Evolutionary conservation across 371 early-diverging fungal genomes (phyloP).

Genomic region (Choanephora cucurbitarum): DNA sequence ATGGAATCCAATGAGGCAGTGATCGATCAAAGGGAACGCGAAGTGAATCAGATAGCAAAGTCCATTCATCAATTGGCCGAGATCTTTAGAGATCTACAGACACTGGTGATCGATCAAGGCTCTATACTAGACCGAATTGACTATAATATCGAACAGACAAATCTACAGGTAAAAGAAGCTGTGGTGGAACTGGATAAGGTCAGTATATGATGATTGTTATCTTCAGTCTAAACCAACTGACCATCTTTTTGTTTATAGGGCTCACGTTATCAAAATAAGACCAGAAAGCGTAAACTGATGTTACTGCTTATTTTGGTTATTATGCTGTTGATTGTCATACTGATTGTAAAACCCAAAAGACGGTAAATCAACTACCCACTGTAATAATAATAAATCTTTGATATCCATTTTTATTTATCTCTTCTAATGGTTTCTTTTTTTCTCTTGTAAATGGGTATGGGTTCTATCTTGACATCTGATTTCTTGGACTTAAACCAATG

Average conservation of each 20-base stretch:
- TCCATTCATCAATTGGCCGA: conserved; percentile 91
- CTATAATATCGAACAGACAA: conserved; percentile 91
- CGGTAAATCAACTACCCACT: background rate
- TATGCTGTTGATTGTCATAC: conserved; percentile 57
- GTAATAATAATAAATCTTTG: no score
- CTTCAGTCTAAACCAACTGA: no score
- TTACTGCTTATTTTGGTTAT: conserved; percentile 64
- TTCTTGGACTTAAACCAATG: conserved; percentile 1
- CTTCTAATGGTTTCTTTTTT: no score
- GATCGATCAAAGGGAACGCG: conserved; percentile 84
- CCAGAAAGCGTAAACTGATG: conserved; percentile 66
- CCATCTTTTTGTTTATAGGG: no score
- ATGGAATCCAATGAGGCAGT: conserved; percentile 71
- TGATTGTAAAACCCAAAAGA: conserved; percentile 64
- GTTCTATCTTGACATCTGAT: no score
- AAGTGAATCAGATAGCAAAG: conserved; percentile 90
- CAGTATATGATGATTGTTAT: conserved; percentile 9
- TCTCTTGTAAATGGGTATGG: no score
- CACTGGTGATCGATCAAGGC: conserved; percentile 97
- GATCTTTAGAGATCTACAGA: conserved; percentile 90
- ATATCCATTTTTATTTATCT: no score
- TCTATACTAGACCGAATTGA: conserved; percentile 96
- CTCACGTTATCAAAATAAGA: conserved; percentile 66
- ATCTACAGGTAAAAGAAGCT: conserved; percentile 79
- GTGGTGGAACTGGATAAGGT: conserved; percentile 85